Conservation (phyloP, 2,329 filamentous ascomycete genomes). For the Diplodia intermedia region DNA sequence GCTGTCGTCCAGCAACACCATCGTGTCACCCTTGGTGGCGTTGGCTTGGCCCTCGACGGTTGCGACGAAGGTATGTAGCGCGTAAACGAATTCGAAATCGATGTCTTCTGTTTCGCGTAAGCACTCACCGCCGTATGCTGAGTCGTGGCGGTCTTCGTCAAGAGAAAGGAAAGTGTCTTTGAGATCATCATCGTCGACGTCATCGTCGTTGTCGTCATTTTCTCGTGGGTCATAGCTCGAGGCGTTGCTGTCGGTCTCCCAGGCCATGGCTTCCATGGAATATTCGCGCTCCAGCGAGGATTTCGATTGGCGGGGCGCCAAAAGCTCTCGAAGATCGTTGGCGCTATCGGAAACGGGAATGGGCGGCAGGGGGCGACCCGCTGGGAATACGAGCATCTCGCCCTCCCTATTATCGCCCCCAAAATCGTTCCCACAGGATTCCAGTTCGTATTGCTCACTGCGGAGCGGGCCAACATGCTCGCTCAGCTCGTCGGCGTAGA, state of each 20-base stretch:
- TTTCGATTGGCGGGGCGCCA: background rate
- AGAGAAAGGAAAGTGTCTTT: conserved; percentile 63
- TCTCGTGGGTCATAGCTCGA: conserved; percentile 46
- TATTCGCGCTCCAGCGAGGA: background rate
- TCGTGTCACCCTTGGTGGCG: conserved; percentile 96
- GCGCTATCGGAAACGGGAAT: conserved; percentile 22
- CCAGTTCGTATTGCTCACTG: conserved; percentile 30
- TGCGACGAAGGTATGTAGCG: conserved; percentile 94
- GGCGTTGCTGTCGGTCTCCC: conserved; percentile 49
- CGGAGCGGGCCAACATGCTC: conserved; percentile 32
- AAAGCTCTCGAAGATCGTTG: conserved; percentile 8
- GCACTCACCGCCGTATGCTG: conserved; percentile 78
- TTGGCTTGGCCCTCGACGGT: conserved; percentile 98
- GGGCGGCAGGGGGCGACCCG: conserved; percentile 22
- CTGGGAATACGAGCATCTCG: conserved; percentile 19
- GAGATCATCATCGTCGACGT: conserved; percentile 66
- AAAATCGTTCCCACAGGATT: conserved; percentile 22
- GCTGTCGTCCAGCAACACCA: conserved; percentile 97
- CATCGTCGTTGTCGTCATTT: conserved; percentile 45
- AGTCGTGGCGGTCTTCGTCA: conserved; percentile 71
- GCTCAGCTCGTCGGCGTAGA: conserved; percentile 35
- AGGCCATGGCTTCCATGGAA: conserved; percentile 32
- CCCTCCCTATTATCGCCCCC: conserved; percentile 3
- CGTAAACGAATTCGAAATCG: conserved; percentile 99
- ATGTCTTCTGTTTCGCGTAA: conserved; percentile 97